Percentiles rank a stretch among this genome's conserved stretches.
phyloP scores from a whole-genome alignment of 257 asterid genomes.

The Linderniella brevidens region DNA sequence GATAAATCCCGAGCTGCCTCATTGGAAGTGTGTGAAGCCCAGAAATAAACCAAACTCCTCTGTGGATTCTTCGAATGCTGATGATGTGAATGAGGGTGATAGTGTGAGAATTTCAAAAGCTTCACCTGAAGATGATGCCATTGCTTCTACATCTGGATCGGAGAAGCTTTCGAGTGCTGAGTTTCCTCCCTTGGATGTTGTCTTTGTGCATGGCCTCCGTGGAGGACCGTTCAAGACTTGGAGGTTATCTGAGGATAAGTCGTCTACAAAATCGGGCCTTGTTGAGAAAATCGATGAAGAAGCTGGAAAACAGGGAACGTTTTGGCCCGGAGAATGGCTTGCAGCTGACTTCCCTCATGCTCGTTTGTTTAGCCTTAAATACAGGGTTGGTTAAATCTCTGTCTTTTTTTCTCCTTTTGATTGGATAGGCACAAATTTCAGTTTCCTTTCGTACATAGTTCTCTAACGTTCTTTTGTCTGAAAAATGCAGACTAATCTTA shows the following conservation, averaged over 20 bases:
- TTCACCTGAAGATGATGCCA: constrained; percentile 18
- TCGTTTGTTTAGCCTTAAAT: constrained; percentile 79
- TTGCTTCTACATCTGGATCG: constrained; percentile 40
- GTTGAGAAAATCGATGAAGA: constrained; percentile 98
- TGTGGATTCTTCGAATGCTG: constrained; percentile 20
- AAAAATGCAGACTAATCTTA: constrained; percentile 78
- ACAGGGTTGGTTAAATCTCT: constrained; percentile 45
- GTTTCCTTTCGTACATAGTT: constrained; percentile 7
- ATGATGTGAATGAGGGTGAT: constrained; percentile 27
- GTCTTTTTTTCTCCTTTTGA: not conserved
- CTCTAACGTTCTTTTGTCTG: constrained; percentile 10
- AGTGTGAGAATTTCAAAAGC: constrained; percentile 14
- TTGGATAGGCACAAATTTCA: not conserved
- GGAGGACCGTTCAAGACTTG: constrained; percentile 99
- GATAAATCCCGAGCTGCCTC: constrained; percentile 74
- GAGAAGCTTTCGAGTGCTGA: constrained; percentile 30
- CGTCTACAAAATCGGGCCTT: constrained; percentile 95
- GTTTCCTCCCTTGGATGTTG: constrained; percentile 63
- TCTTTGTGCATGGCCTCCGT: constrained; percentile 92
- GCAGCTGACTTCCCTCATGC: constrained; percentile 90
- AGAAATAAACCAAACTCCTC: constrained; percentile 13
- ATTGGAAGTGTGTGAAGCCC: constrained; percentile 64
- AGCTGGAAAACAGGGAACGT: constrained; percentile 92
- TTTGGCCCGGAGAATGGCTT: constrained; percentile 99
- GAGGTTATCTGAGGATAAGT: constrained; percentile 95